These are phyloP conservation scores for Tuber magnatum DNA, from an alignment of 495 filamentous ascomycete genomes.

Conservation along the genomic window DNA sequence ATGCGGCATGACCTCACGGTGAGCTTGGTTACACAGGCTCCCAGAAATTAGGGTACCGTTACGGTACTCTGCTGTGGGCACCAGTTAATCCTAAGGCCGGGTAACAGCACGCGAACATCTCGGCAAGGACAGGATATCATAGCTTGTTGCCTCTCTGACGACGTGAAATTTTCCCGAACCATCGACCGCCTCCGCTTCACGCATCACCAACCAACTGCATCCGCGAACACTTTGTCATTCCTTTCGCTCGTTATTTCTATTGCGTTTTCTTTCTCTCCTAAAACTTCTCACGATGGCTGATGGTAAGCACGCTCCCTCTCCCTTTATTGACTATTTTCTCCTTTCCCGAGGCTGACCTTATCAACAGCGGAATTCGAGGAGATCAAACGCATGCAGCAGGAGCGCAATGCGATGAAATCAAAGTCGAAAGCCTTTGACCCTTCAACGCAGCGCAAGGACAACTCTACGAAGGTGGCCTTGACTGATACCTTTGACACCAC, in stretches of 20 bases:
- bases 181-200: not conserved
- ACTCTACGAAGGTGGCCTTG: conserved; percentile 86
- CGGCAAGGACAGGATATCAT: not conserved
- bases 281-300: conserved; percentile 52
- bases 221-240: conserved; percentile 15
- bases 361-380: conserved; percentile 68
- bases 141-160: not conserved
- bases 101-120: not conserved
- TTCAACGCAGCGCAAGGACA: conserved; percentile 78
- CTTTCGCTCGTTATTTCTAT: conserved; percentile 29
- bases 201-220: not conserved
- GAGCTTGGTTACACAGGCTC: not conserved
- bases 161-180: not conserved
- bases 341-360: conserved; percentile 38
- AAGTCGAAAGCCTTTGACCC: conserved; percentile 84
- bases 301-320: conserved; percentile 45
- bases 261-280: conserved; percentile 10
- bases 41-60: not conserved
- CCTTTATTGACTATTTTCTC: conserved; percentile 17
- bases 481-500: conserved; percentile 91
- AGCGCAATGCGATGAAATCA: conserved; percentile 84
- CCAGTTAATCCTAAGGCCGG: not conserved
- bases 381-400: conserved; percentile 74
- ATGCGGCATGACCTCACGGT: not conserved
- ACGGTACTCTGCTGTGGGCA: too few relatives aligned